Evolutionary conservation across 2,329 filamentous ascomycete genomes (phyloP).

Genomic region (Metarhizium guizhouense): DNA sequence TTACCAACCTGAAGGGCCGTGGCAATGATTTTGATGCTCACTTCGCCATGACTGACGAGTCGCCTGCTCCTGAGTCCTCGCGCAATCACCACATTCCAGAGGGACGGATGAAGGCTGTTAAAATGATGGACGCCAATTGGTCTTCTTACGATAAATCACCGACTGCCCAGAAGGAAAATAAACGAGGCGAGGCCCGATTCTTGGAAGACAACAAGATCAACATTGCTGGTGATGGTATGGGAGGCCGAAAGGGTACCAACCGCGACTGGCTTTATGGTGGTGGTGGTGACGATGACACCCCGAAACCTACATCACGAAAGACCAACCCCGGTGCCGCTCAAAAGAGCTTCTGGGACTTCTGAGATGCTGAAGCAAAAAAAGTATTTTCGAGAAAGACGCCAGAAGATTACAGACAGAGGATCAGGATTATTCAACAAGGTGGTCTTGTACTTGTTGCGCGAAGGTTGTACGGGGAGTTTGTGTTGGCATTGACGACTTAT

Average conservation of each 20-base stretch:
- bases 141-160: slow-evolving; percentile 46
- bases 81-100: slow-evolving; percentile 38
- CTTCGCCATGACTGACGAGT: slow-evolving; percentile 66
- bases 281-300: slow-evolving; percentile 35
- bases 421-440: slow-evolving; percentile 1
- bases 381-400: background rate
- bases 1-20: slow-evolving; percentile 66
- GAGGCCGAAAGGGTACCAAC: slow-evolving; percentile 45
- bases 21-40: slow-evolving; percentile 70
- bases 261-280: slow-evolving; percentile 51
- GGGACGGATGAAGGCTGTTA: slow-evolving; percentile 59
- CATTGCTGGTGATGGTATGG: slow-evolving; percentile 58
- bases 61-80: slow-evolving; percentile 36
- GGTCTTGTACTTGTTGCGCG: background rate
- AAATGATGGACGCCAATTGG: slow-evolving; percentile 64
- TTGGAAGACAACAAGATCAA: slow-evolving; percentile 28
- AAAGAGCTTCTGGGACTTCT: slow-evolving; percentile 40
- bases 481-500: slow-evolving; percentile 14
- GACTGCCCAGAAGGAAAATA: slow-evolving; percentile 41
- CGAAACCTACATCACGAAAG: slow-evolving; percentile 26
- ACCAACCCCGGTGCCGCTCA: slow-evolving; percentile 13
- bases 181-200: slow-evolving; percentile 40
- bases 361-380: slow-evolving; percentile 6
- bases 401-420: slow-evolving; percentile 5
- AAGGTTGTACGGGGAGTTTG: slow-evolving; percentile 1